Base-by-base conservation (phyloP, 805 yeast genomes). In the Cyberlindnera americana region DNA sequence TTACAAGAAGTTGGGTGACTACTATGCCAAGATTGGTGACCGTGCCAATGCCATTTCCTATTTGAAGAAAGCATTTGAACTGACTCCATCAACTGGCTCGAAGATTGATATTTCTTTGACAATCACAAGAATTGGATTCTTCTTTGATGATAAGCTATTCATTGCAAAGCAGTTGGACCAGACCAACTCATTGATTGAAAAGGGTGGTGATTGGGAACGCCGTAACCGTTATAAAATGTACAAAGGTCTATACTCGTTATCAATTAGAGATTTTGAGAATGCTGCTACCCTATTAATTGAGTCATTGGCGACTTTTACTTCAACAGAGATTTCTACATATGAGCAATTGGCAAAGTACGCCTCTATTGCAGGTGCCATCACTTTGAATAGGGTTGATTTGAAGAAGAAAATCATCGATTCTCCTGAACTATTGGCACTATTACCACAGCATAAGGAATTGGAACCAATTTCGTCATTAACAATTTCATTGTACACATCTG, bases 131-230 rank as follows among this genome's bases (percentile, higher is more conserved):
- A 63, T 93, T 40, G 97, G 95, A n/a, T 81, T 89, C 53, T 89
- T 93, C 61, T 91, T 75, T 62, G 81, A 82, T 56, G 95, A 93
- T 64, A 80, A 79, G 57, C 62, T 67, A 6, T 77, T 77, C 48
- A 82, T 84, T 32, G 75, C 81, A 43, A 78, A 78, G 52, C 81
- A 82, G 56, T 73, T 93, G 49, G 91, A 83, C 40, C 80, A 80
- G 51, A 79, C 83, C 15, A 79, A 83, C 56, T 57, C 67, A 18
- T 73, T 87, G 60, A 88, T 93, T 55, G 98, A 91, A 55, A 85
- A 88, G 56, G 99, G 98, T 40, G 99, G 99, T 47, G 99, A 93
- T 62, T 93, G 99, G 99, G 99, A 93, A 66, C 85, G 99, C 64
- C 81, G 96, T 57, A 93, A 93, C 67, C 71, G 96, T 52, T 88